phyloP scores from a whole-genome alignment of 805 yeast genomes.

The Naumovozyma castellii region DNA sequence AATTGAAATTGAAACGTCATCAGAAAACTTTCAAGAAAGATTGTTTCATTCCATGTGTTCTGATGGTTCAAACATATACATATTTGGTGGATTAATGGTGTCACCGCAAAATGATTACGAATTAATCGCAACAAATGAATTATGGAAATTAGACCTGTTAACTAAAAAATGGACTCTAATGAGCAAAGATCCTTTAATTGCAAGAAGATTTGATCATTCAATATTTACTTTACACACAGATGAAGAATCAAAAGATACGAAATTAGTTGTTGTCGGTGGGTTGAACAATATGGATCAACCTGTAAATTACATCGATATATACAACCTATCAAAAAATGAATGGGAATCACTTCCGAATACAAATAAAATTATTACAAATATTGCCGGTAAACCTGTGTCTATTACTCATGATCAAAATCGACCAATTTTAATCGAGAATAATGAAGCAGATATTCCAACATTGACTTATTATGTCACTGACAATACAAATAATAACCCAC shows the following conservation, averaged over 20 bases:
- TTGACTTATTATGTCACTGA: slow-evolving; percentile 17
- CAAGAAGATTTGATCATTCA: slow-evolving; percentile 45
- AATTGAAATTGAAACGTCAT: slow-evolving; percentile 20
- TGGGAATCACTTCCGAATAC: slow-evolving; percentile 22
- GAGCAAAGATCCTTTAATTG: slow-evolving; percentile 31
- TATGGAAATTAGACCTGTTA: slow-evolving; percentile 57
- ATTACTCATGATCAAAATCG: slow-evolving; percentile 14
- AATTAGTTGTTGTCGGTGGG: slow-evolving; percentile 28
- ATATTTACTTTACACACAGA: slow-evolving; percentile 31
- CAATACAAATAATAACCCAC: slow-evolving; percentile 6
- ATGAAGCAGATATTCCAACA: slow-evolving; percentile 20
- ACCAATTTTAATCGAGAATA: slow-evolving; percentile 20
- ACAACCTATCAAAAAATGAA: slow-evolving; percentile 19
- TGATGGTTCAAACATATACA: slow-evolving; percentile 41
- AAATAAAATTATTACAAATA: slow-evolving; percentile 15
- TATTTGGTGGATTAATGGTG: slow-evolving; percentile 56
- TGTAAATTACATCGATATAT: slow-evolving; percentile 24
- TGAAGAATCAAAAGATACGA: slow-evolving; percentile 26
- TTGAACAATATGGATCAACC: slow-evolving; percentile 26
- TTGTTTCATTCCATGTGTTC: slow-evolving; percentile 51
- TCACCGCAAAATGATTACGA: slow-evolving; percentile 31
- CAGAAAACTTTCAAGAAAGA: slow-evolving; percentile 27
- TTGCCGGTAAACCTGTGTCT: slow-evolving; percentile 15
- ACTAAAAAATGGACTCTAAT: slow-evolving; percentile 46
- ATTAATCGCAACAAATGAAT: slow-evolving; percentile 46